phyloP scores from a whole-genome alignment of 2,329 filamentous ascomycete species.

The Chrysoporthe puriensis region DNA sequence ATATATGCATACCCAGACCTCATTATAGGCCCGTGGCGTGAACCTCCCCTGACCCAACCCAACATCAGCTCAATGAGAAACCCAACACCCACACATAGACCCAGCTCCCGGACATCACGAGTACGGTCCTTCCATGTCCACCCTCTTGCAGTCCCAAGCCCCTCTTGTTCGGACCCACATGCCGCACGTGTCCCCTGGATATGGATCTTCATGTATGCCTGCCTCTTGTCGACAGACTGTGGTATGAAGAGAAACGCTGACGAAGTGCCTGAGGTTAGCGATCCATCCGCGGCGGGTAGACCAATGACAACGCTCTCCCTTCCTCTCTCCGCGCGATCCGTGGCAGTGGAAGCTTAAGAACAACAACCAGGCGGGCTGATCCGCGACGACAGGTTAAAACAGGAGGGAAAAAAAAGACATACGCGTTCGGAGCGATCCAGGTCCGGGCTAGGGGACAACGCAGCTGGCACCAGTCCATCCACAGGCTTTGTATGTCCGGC shows the following conservation, averaged over 20 bases:
- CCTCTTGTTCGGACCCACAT: no score
- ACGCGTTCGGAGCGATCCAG: slow-evolving; percentile 24
- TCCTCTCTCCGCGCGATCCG: background rate
- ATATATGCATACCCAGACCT: no score
- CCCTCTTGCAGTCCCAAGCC: no score
- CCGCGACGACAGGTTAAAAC: slow-evolving; percentile 3
- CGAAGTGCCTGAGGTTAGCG: slow-evolving; percentile 22
- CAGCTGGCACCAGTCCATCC: background rate
- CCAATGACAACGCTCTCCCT: background rate
- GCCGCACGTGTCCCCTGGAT: background rate
- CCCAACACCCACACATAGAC: no score
- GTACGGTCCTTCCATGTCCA: no score
- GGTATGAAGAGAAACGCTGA: slow-evolving; percentile 10
- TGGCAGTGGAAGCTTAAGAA: background rate
- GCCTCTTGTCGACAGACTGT: background rate
- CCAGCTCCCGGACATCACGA: no score
- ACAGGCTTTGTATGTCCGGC: background rate
- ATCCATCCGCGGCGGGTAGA: slow-evolving; percentile 18
- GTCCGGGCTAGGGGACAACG: background rate
- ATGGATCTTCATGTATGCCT: no score
- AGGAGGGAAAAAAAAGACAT: slow-evolving; percentile 20
- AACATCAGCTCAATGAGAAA: no score
- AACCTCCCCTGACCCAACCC: no score
- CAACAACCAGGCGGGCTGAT: background rate
- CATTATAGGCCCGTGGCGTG: no score